Evolutionary conservation across 768 basidiomycete species (phyloP).

Genomic region (Auriscalpium vulgare): DNA sequence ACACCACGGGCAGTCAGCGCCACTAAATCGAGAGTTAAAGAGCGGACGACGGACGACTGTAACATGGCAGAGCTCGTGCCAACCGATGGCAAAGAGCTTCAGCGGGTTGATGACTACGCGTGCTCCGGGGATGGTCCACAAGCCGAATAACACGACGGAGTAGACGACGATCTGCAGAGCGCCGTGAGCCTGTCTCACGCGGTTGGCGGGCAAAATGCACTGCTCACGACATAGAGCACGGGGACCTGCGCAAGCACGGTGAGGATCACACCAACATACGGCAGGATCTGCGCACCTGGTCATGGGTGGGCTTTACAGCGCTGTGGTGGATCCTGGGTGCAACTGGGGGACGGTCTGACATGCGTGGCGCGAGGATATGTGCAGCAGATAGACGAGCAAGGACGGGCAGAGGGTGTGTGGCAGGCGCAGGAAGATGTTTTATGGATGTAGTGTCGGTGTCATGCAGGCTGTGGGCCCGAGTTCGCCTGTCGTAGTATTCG

Average conservation of each 20-base stretch:
- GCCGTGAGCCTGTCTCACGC: neutral
- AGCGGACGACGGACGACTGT: conserved; percentile 44
- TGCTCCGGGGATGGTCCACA: conserved; percentile 82
- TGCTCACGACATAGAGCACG: conserved; percentile 66
- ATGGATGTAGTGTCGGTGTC: neutral
- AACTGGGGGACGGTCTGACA: neutral
- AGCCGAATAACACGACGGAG: conserved; percentile 78
- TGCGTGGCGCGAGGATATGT: neutral
- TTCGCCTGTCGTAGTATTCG: neutral
- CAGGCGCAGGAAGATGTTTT: too few relatives aligned
- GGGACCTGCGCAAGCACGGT: conserved; percentile 42
- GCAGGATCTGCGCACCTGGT: conserved; percentile 9
- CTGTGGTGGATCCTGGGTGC: neutral
- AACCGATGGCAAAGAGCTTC: conserved; percentile 83
- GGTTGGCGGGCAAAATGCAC: neutral
- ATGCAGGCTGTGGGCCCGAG: neutral
- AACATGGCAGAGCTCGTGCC: conserved; percentile 85
- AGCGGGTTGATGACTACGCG: conserved; percentile 75
- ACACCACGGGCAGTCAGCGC: neutral
- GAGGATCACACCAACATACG: neutral
- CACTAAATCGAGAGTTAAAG: neutral
- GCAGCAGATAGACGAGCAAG: too few relatives aligned
- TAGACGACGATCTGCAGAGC: conserved; percentile 65
- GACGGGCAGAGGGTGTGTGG: too few relatives aligned
- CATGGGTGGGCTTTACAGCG: conserved; percentile 5